phyloP scores from a whole-genome alignment of 1,139 yeast genomes.

The Saccharomyces hybrid region DNA sequence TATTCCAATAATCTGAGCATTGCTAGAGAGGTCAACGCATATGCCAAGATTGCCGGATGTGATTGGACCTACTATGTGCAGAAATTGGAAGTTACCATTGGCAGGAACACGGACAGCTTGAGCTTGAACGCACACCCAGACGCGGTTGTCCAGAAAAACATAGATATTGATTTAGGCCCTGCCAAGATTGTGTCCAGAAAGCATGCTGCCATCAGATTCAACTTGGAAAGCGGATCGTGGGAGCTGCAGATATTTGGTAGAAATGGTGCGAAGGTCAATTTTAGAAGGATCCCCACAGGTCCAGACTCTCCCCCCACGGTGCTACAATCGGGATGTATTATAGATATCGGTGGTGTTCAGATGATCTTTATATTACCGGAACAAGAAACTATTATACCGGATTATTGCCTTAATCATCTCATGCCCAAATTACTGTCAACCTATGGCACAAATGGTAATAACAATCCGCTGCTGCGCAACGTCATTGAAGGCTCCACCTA shows the following conservation, averaged over 20 bases:
- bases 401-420: conserved; percentile 39
- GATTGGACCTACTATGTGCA: conserved; percentile 91
- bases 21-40: conserved; percentile 83
- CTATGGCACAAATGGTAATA: conserved; percentile 18
- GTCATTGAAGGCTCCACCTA: conserved; percentile 18
- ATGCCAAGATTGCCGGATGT: conserved; percentile 83
- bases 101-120: conserved; percentile 62
- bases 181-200: conserved; percentile 89
- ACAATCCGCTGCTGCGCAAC: conserved; percentile 16
- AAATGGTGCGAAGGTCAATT: conserved; percentile 89
- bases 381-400: conserved; percentile 58
- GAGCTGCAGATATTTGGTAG: conserved; percentile 76
- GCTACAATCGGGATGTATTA: conserved; percentile 72
- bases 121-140: conserved; percentile 11
- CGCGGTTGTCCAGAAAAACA: conserved; percentile 26
- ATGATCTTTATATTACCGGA: conserved; percentile 98
- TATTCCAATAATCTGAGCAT: conserved; percentile 59
- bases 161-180: conserved; percentile 91
- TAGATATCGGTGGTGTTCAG: conserved; percentile 94
- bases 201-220: conserved; percentile 80
- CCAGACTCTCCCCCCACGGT: conserved; percentile 42
- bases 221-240: conserved; percentile 72
- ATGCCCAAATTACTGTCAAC: conserved; percentile 26
- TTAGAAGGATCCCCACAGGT: conserved; percentile 42
- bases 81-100: conserved; percentile 62